Percentiles rank a stretch among this genome's conserved stretches.
Evolutionary conservation across 177 flowering plant genomes (phyloP).

Genomic region (Telopea speciosissima): DNA sequence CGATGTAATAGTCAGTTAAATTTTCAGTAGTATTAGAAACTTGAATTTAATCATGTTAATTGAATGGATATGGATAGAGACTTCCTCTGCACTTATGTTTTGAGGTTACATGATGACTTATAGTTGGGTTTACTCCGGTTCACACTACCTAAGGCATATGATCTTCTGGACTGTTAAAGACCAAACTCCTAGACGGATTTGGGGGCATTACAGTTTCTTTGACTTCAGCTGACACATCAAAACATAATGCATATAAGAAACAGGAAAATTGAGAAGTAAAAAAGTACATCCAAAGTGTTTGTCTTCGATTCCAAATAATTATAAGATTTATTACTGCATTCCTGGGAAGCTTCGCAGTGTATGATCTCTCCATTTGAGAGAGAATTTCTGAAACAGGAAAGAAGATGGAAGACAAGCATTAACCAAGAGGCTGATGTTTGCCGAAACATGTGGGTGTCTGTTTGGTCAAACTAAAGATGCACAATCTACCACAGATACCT

Average conservation of each 20-base stretch:
- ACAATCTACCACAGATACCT: constrained; percentile 46
- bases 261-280: constrained; percentile 2
- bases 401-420: background rate
- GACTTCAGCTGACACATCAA: background rate
- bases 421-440: background rate
- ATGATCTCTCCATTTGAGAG: constrained; percentile 48
- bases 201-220: too few relatives aligned
- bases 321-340: constrained; percentile 16
- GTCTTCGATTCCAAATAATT: constrained; percentile 24
- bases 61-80: too few relatives aligned
- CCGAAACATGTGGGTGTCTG: background rate
- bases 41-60: too few relatives aligned
- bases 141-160: too few relatives aligned
- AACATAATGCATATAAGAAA: background rate
- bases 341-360: constrained; percentile 27
- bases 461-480: too few relatives aligned
- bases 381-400: constrained; percentile 33
- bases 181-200: too few relatives aligned
- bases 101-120: too few relatives aligned
- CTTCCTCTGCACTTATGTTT: too few relatives aligned
- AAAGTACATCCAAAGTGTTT: constrained; percentile 40
- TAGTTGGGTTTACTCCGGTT: too few relatives aligned
- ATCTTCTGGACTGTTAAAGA: too few relatives aligned
- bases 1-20: too few relatives aligned
- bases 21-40: too few relatives aligned